These are phyloP conservation scores for Hypoxylon sp. DNA, from an alignment of 2,329 filamentous ascomycete genomes.

Conservation along the genomic window DNA sequence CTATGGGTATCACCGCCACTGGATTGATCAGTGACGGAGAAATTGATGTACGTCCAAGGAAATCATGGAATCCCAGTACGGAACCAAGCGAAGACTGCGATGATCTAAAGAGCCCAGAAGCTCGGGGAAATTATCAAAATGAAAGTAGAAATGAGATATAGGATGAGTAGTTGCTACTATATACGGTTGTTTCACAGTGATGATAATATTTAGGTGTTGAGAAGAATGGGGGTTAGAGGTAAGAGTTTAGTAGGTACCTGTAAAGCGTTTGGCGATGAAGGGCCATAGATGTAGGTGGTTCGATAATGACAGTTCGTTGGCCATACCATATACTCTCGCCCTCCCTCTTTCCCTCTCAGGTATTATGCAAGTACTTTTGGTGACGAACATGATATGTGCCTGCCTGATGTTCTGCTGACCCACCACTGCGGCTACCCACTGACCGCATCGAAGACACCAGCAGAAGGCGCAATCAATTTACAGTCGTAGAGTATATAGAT, in stretches of 20 bases:
- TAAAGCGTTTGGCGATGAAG: conserved; percentile 6
- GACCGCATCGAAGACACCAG: background rate
- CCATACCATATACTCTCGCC: background rate
- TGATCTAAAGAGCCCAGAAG: background rate
- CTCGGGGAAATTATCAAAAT: background rate
- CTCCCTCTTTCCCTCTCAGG: conserved; percentile 6
- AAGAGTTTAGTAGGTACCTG: conserved; percentile 8
- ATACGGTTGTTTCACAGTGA: conserved; percentile 27
- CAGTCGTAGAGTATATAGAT: background rate
- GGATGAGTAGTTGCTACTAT: conserved; percentile 20
- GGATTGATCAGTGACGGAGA: conserved; percentile 11
- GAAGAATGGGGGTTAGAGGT: conserved; percentile 17
- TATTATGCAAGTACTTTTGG: background rate
- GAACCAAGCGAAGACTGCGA: background rate
- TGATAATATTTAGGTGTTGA: conserved; percentile 33
- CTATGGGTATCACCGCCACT: conserved; percentile 6
- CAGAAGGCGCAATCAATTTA: background rate
- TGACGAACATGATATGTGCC: background rate
- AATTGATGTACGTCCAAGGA: background rate
- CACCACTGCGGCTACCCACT: background rate
- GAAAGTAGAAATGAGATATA: conserved; percentile 29
- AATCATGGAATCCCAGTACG: conserved; percentile 15
- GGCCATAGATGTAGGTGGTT: conserved; percentile 1
- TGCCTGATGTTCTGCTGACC: background rate
- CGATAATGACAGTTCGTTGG: background rate